Conservation (phyloP, 1,139 yeast species). For the Diutina siamensis region DNA sequence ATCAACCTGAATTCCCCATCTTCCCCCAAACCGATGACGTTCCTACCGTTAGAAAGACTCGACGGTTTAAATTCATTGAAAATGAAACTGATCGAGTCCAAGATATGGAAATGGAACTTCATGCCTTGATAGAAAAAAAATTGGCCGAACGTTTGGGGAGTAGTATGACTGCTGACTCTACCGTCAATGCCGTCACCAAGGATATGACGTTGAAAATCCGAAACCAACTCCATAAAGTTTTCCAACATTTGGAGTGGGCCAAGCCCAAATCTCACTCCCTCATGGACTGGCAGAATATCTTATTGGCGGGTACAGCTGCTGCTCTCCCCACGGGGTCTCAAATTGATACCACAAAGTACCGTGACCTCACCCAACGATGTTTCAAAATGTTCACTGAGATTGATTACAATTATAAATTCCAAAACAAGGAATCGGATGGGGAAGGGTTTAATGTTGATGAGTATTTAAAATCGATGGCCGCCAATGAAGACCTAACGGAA, state of each 20-base stretch:
- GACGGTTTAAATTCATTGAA: not conserved
- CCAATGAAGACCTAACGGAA: not conserved
- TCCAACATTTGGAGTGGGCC: not conserved
- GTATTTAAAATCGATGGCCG: not conserved
- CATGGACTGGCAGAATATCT: not conserved
- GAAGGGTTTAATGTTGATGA: not conserved
- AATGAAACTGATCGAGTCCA: not conserved
- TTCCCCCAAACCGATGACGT: not conserved
- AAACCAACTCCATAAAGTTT: not conserved
- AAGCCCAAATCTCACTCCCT: not conserved
- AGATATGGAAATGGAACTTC: not conserved
- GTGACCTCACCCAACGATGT: not conserved
- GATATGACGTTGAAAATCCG: not conserved
- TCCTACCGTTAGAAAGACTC: too few species aligned
- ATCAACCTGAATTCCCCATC: not conserved
- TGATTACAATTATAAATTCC: not conserved
- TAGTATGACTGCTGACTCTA: not conserved
- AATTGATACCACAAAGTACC: not conserved
- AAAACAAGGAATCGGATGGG: not conserved
- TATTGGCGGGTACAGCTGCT: not conserved
- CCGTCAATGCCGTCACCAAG: not conserved
- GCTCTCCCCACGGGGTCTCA: not conserved
- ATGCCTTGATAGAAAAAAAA: not conserved
- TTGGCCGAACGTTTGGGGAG: not conserved
- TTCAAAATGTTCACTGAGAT: not conserved